Evolutionary conservation across 208 protist genomes (phyloP), one percentile per base, ranked within the genome.

Genomic region (Trypanosoma grayi): DNA sequence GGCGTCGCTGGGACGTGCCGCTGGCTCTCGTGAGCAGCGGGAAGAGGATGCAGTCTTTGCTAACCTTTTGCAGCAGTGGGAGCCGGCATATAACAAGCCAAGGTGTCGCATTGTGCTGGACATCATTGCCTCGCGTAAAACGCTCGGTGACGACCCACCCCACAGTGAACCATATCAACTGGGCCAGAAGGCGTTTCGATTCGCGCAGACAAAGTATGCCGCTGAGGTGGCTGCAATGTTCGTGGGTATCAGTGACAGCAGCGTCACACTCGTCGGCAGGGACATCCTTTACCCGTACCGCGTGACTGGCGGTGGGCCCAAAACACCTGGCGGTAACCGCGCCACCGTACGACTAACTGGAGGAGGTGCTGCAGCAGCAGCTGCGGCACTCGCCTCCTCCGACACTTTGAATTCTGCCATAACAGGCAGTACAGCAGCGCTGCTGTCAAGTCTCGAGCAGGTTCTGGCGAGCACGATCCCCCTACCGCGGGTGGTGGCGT

Each of bases 111-210:
- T 82, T 20, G 60, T 82, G 28, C 48, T 90, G 3, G 83, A 93
- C 56, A 81, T 93, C 45, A 43, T 93, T n/a, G 87, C 83, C 16
- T 90, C 83, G 1, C 80, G 87, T 36, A 93, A 93, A 46, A 75
- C 79, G 20, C 74, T 93, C 14, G 74, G 81, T 1, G 52, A 64
- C 4, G 53, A 55, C 0, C 76, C 78, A n/a, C 60, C 68, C 25
- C 56, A 60, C 33, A 93, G 87, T 27, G 51, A 58, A 0, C 81
- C 87, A 27, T 87, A 93, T 60, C 59, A 48, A 24, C 60, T 89
- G 20, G 83, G 79, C 0, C 74, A 89, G 54, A 39, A 56, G 28
- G 50, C 85, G 6, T 87, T 87, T 58, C 20, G 55, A 7, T 70
- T 74, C 52, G 40, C 72, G 28, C 43, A 73, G 43, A 22, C 1